Evolutionary conservation across 768 basidiomycete genomes (phyloP).

Genomic region (Pulveroboletus sp.): DNA sequence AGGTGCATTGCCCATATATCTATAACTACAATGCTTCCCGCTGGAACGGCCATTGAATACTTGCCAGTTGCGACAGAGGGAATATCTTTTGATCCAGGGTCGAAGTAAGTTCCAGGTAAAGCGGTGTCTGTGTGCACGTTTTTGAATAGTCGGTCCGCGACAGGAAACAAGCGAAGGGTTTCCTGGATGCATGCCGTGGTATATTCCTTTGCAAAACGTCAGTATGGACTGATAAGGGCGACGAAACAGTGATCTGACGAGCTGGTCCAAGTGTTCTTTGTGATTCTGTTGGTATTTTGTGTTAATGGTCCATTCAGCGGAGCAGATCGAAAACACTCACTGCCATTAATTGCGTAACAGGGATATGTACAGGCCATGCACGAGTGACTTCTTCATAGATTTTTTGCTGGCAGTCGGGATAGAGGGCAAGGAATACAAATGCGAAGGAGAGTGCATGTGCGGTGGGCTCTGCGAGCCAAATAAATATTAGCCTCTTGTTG

Average conservation of each 20-base stretch:
- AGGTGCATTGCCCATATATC: too few species aligned
- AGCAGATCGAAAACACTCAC: conserved; percentile 21
- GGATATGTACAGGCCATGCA: conserved; percentile 39
- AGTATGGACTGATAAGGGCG: neutral
- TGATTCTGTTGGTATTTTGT: conserved; percentile 39
- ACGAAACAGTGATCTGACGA: conserved; percentile 27
- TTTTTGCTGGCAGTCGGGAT: conserved; percentile 47
- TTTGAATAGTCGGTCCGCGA: conserved; percentile 36
- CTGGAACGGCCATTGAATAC: too few species aligned
- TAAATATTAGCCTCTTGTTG: conserved; percentile 3
- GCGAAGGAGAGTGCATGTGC: conserved; percentile 44
- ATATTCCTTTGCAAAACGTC: conserved; percentile 34
- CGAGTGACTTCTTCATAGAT: conserved; percentile 38
- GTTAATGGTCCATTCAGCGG: neutral
- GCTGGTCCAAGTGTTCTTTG: conserved; percentile 34
- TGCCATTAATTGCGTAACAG: conserved; percentile 21
- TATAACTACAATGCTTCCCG: too few species aligned
- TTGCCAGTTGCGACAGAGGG: too few species aligned
- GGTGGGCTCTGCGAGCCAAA: conserved; percentile 38
- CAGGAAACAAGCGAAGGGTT: conserved; percentile 41
- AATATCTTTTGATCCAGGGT: too few species aligned
- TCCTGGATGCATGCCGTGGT: conserved; percentile 10
- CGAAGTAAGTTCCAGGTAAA: conserved; percentile 9
- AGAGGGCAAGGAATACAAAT: conserved; percentile 43
- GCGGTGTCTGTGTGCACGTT: conserved; percentile 33